These are phyloP conservation scores for Cyphellophora europaea DNA, from an alignment of 2,329 filamentous ascomycete species.

Conservation along the genomic window DNA sequence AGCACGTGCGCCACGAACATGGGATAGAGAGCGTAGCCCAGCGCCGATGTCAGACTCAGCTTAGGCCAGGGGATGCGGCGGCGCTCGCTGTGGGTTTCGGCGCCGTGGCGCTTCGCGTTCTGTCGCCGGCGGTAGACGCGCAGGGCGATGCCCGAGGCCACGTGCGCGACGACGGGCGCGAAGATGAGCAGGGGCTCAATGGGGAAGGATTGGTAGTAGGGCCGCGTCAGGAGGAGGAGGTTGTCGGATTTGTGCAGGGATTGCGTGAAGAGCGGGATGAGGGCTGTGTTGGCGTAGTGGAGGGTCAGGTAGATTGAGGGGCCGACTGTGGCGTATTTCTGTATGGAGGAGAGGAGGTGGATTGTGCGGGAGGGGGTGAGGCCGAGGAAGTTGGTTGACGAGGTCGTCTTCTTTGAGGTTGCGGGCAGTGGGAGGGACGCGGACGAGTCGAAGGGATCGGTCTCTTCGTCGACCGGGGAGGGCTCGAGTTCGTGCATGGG, in stretches of 20 bases:
- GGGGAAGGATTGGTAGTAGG: conserved; percentile 78
- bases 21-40: conserved; percentile 62
- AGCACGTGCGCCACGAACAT: conserved; percentile 63
- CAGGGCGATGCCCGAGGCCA: conserved; percentile 66
- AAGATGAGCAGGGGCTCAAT: conserved; percentile 72
- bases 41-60: conserved; percentile 58
- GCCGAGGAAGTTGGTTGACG: conserved; percentile 32
- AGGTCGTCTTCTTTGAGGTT: conserved; percentile 2
- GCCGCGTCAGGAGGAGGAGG: conserved; percentile 82
- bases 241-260: conserved; percentile 68
- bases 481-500: conserved; percentile 74
- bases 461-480: conserved; percentile 58
- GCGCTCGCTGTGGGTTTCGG: conserved; percentile 47
- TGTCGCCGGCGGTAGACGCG: conserved; percentile 65
- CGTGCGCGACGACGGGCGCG: conserved; percentile 64
- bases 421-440: conserved; percentile 30
- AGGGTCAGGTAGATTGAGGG: conserved; percentile 67
- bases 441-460: conserved; percentile 12
- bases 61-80: conserved; percentile 53
- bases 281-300: conserved; percentile 71
- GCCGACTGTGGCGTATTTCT: conserved; percentile 83
- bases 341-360: conserved; percentile 52
- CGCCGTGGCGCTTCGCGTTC: conserved; percentile 66
- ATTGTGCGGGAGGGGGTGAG: conserved; percentile 11
- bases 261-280: conserved; percentile 66